Base-by-base conservation (phyloP, 768 basidiomycete species). In the Gymnopilus dilepis region DNA sequence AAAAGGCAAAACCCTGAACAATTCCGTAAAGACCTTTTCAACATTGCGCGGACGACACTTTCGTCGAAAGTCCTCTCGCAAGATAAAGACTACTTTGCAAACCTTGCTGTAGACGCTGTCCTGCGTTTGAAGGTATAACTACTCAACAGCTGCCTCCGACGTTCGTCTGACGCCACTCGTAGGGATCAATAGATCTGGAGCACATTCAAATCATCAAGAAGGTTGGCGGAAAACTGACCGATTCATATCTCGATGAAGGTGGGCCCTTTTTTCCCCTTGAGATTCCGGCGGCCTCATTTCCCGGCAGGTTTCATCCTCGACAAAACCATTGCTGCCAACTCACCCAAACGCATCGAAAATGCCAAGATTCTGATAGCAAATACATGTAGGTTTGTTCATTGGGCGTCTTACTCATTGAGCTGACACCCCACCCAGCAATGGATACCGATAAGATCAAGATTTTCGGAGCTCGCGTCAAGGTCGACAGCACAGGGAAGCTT, bases 361-460 rank as follows among this genome's bases (percentile, higher is more conserved):
- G 96, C 86, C 21, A 98, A 94, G 75, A 99, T 99, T 64, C 78
- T 99, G 62, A 96, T 99, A 63, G 95, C 97, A 54, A 99, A 99
- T 70, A 99, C 97, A n/a, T 93, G 96, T 95, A 69, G 66, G 93
- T 77, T 45, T 24, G n/a, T n/a, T 17, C 31, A 34, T 45, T 41
- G 19, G 28, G 24, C n/a, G 37, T 55, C 13, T 33, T 37, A 12
- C 8, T 15, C 51, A 59, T 24, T 6, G 31, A 26, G 6, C 17
- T 54, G 6, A 54, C 21, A 54, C 8, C 17, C 22, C 48, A 63
- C 57, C 11, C 65, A 96, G 95, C 97, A 3, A 99, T 99, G 97
- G 97, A 99, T 78, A 99, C 97, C 26, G 97, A 99, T 79, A 99
- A 99, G 76, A 97, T 99, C 82, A 99, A 99, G 79, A 91, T 99